Evolutionary conservation across 805 yeast genomes (phyloP), one percentile per base, ranked within the genome.

Genomic region (Candida rishiriensis): DNA sequence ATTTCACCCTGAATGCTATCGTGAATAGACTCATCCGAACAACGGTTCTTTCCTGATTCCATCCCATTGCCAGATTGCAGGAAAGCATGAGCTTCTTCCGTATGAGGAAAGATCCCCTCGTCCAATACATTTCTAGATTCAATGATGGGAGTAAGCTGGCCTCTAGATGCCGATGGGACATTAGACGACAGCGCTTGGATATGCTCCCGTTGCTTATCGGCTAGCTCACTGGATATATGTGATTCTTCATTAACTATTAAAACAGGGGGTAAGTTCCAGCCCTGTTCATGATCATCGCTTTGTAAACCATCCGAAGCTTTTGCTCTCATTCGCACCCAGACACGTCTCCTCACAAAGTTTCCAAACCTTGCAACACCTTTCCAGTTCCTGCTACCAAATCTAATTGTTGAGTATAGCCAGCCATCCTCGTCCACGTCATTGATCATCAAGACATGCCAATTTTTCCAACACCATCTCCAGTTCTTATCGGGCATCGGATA

Each of bases 381-480:
- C 83, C 83, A 78, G 34, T 59, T 55, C 37, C 55, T 56, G 40
- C 72, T 63, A 11, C 64, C 64, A 54, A 74, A 75, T 14, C 71
- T 51, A 2, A 69, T 39, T n/a, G 56, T 48, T 34, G 76, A 68
- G 50, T 78, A 78, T 3, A 72, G 59, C 81, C 82, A 78, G 3
- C 83, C 83, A 47, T 73, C 73, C 47, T 77, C 81, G 52, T 78
- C 83, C 29, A 76, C 79, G 50, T 78, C 81, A 39, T 68, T 65
- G 36, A 70, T 60, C 82, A 76, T 77, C 45, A 76, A 53, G 3
- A 75, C 69, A 45, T 75, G 72, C 83, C 82, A 77, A 35, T 54
- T 55, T n/a, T 64, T 65, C 83, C 83, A 78, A 17, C 64, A 53
- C 83, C 83, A 78, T 40, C 52, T 45, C 83, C 83, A 78, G 40